phyloP scores from a whole-genome alignment of 306 rosid genomes.

The Hippophae tibetana region DNA sequence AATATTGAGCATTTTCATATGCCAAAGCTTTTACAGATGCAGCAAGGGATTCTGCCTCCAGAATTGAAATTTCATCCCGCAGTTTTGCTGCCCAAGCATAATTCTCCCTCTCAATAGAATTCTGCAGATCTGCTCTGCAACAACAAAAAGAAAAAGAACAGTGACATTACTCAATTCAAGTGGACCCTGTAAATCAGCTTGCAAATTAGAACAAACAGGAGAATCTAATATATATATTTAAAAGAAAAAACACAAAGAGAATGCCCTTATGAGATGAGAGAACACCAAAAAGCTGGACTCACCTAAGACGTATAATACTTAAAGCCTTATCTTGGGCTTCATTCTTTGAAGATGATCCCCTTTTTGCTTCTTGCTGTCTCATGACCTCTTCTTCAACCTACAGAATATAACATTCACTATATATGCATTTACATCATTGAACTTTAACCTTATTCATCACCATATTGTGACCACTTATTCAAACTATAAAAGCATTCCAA shows the following conservation, averaged over 20 bases:
- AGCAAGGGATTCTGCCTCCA: slow-evolving; percentile 79
- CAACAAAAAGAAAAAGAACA: slow-evolving; percentile 14
- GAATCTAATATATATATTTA: not conserved
- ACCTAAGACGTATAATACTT: slow-evolving; percentile 62
- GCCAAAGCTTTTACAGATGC: slow-evolving; percentile 77
- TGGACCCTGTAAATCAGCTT: slow-evolving; percentile 9
- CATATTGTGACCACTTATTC: slow-evolving; percentile 3
- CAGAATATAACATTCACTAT: slow-evolving; percentile 21
- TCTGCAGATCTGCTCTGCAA: slow-evolving; percentile 77
- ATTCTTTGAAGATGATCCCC: slow-evolving; percentile 73
- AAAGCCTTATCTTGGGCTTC: slow-evolving; percentile 88
- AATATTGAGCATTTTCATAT: slow-evolving; percentile 66
- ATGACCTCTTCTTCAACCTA: slow-evolving; percentile 84
- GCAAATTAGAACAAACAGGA: not conserved
- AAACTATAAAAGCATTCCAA: slow-evolving; percentile 1
- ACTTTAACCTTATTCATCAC: slow-evolving; percentile 13
- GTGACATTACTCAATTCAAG: slow-evolving; percentile 1
- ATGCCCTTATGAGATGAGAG: not conserved
- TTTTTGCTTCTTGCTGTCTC: slow-evolving; percentile 63
- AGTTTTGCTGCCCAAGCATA: slow-evolving; percentile 73
- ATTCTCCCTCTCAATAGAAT: slow-evolving; percentile 60
- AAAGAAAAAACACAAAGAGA: not conserved
- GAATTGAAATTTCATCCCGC: slow-evolving; percentile 60
- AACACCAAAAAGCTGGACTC: slow-evolving; percentile 8
- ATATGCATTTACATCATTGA: slow-evolving; percentile 19